phyloP scores from a whole-genome alignment of 148 eudicot species.

The Arctostaphylos glauca region DNA sequence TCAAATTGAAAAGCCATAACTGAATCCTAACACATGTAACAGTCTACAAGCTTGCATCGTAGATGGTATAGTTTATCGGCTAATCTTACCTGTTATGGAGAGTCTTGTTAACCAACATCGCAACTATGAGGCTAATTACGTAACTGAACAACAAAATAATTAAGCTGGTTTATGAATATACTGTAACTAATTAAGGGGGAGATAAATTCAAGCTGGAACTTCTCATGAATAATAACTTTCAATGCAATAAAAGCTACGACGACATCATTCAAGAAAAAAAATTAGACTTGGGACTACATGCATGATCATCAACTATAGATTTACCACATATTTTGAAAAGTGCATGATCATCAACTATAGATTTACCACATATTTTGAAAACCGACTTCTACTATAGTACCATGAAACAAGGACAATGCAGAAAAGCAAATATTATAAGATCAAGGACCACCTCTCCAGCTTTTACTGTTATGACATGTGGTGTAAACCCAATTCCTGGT shows the following conservation, averaged over 20 bases:
- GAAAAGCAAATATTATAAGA: not conserved
- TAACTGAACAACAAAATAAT: constrained; percentile 6
- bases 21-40: not conserved
- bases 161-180: not conserved
- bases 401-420: not conserved
- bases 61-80: not conserved
- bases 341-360: not conserved
- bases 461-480: constrained; percentile 64
- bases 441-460: constrained; percentile 62
- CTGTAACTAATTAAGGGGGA: not conserved
- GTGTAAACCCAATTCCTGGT: constrained; percentile 63
- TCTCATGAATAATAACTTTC: not conserved
- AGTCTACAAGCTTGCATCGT: not conserved
- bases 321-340: not conserved
- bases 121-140: not conserved
- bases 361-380: not conserved
- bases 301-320: not conserved
- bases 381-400: not conserved
- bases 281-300: not conserved
- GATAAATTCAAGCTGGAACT: not conserved
- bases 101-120: not conserved
- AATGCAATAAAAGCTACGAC: not conserved
- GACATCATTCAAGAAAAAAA: not conserved
- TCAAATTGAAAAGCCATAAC: not conserved
- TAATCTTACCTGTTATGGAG: not conserved